Base-by-base conservation (phyloP, 2,329 filamentous ascomycete genomes). In the Alternaria dauci region DNA sequence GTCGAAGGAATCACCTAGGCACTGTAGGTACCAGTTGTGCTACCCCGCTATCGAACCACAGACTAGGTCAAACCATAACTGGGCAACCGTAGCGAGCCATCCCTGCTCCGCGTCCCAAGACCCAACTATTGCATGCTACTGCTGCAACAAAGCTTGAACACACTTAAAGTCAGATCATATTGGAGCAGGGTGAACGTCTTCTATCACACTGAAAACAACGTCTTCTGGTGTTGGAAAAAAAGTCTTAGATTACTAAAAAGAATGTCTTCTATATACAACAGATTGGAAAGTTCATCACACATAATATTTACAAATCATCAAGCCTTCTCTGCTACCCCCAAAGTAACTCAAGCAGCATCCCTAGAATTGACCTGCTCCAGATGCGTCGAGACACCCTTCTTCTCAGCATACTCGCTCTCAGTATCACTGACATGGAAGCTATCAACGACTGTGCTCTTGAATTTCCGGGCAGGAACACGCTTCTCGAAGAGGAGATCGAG, bases 401-500 rank as follows among this genome's bases (percentile, higher is more conserved):
- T 72, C 55, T 73, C 71, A 14, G 59, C 55, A 34, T 63, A 63
- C 34, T 70, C 71, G 52, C 67, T 68, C 30, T 69, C 65, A 0
- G 50, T 50, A 28, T 67, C 65, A 44, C 63, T 62, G n/a, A 63
- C 48, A 44, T 69, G 58, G 50, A 73, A 69, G 34, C 63, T 66
- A 28, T 73, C 66, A 9, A 77, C 74, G 23, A 68, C 57, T 1
- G 75, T 76, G 16, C 48, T 44, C 14, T 56, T 62, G 59, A 78
- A 78, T 52, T 76, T 71, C 51, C 76, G 61, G 4, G 76, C 76
- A 23, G 70, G 48, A 8, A 76, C 63, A 42, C 69, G 69, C 59
- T 66, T 67, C 80, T 96, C 91, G 71, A 97, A 97, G 50, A 96
- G 82, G 28, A 95, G 74, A 74, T 97, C 93, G 59, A 96, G 82